Evolutionary conservation across 1,139 yeast species (phyloP).

Genomic region (Candida sanyaensis): DNA sequence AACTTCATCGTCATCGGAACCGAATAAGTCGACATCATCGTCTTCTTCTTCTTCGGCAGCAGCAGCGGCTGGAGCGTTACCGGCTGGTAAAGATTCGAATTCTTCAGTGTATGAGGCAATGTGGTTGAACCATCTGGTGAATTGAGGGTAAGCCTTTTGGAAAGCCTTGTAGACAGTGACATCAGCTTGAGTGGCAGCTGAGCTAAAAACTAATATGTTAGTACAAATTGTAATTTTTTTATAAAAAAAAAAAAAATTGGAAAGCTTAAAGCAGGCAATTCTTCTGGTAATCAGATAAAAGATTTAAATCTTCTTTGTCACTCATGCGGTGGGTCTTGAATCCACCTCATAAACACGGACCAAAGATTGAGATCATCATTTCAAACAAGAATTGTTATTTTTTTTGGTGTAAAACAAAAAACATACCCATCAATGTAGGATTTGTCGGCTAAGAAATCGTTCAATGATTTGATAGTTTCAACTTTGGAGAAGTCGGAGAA

Average conservation of each 20-base stretch:
- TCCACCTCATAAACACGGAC: constrained; percentile 98
- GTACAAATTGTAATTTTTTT: constrained; percentile 3
- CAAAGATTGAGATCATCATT: constrained; percentile 77
- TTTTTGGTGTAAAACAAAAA: neutral
- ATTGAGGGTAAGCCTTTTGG: constrained; percentile 90
- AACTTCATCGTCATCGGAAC: constrained; percentile 90
- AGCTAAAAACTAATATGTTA: constrained; percentile 39
- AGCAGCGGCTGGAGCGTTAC: constrained; percentile 48
- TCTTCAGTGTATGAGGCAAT: constrained; percentile 89
- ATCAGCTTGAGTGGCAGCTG: constrained; percentile 93
- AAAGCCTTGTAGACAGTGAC: constrained; percentile 93
- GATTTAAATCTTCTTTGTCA: constrained; percentile 63
- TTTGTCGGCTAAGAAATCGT: constrained; percentile 87
- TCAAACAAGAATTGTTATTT: neutral
- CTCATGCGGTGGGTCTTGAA: constrained; percentile 93
- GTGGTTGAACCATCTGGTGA: constrained; percentile 98
- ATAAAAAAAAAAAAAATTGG: neutral
- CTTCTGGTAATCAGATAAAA: constrained; percentile 30
- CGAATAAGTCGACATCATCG: constrained; percentile 91
- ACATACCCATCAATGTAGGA: constrained; percentile 94
- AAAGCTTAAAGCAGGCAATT: neutral
- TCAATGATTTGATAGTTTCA: constrained; percentile 81
- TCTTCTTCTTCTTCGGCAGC: constrained; percentile 78
- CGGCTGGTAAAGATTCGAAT: constrained; percentile 82
- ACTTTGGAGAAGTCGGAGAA: constrained; percentile 78